Evolutionary conservation across 192 early-diverging fungal genomes (phyloP).

Genomic region (Backusella morwellensis): DNA sequence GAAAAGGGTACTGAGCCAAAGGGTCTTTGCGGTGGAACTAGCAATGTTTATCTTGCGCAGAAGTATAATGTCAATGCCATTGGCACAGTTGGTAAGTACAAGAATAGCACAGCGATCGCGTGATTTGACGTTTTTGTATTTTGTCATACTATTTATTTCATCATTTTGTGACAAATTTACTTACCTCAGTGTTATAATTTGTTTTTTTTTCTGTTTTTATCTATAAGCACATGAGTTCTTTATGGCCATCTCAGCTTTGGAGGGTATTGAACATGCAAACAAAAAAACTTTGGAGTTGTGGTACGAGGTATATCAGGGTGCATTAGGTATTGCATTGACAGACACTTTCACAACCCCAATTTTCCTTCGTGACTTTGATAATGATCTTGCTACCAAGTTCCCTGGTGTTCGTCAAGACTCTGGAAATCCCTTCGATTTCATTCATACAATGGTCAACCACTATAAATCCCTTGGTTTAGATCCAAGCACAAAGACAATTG

Average conservation of each 20-base stretch:
- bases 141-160: not conserved
- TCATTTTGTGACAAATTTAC: conserved; percentile 16
- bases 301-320: conserved; percentile 52
- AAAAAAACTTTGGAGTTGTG: conserved; percentile 57
- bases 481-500: conserved; percentile 56
- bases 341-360: conserved; percentile 69
- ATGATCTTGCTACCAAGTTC: conserved; percentile 47
- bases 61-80: conserved; percentile 40
- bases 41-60: conserved; percentile 68
- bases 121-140: not conserved
- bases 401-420: conserved; percentile 72
- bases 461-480: conserved; percentile 58
- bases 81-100: conserved; percentile 43
- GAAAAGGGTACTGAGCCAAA: conserved; percentile 18
- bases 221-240: conserved; percentile 71
- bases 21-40: conserved; percentile 61
- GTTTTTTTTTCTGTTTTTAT: not conserved
- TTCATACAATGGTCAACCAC: conserved; percentile 53
- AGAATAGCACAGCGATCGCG: not conserved
- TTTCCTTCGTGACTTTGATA: conserved; percentile 64
- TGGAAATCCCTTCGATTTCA: conserved; percentile 63
- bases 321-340: conserved; percentile 64
- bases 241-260: conserved; percentile 71
- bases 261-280: conserved; percentile 60
- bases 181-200: conserved; percentile 31